These are phyloP conservation scores for Ophiostoma pallidulum DNA, from an alignment of 2,329 filamentous ascomycete species.

Conservation along the genomic window DNA sequence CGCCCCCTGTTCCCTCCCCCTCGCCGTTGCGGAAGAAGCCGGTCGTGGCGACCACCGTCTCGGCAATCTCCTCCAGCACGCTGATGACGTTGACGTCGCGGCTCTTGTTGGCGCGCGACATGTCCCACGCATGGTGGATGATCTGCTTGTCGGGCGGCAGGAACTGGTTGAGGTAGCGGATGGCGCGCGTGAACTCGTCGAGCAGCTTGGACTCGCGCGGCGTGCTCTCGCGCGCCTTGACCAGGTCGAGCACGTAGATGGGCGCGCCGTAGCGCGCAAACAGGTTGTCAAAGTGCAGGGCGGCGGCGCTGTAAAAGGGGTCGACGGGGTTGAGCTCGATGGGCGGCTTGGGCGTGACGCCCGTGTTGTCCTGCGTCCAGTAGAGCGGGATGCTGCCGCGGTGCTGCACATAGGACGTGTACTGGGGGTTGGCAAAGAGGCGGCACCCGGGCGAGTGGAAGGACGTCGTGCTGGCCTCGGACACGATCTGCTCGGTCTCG, in stretches of 20 bases:
- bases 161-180: constrained; percentile 91
- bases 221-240: constrained; percentile 79
- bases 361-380: constrained; percentile 94
- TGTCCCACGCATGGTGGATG: constrained; percentile 92
- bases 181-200: constrained; percentile 75
- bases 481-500: constrained; percentile 96
- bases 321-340: constrained; percentile 94
- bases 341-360: constrained; percentile 90
- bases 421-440: constrained; percentile 79
- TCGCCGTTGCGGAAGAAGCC: constrained; percentile 95
- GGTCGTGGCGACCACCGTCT: constrained; percentile 74
- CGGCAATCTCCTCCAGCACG: constrained; percentile 80
- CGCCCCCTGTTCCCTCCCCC: constrained; percentile 41
- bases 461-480: constrained; percentile 86
- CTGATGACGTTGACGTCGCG: constrained; percentile 90
- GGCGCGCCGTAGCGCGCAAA: constrained; percentile 90
- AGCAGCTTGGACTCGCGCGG: constrained; percentile 88
- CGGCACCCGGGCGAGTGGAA: constrained; percentile 85
- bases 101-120: constrained; percentile 90
- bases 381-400: constrained; percentile 92
- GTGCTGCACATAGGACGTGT: constrained; percentile 95
- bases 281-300: constrained; percentile 87
- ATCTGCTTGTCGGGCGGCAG: constrained; percentile 77
- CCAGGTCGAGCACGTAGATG: constrained; percentile 82
- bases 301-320: constrained; percentile 88